Percentiles rank a stretch among this genome's conserved stretches.
Conservation (phyloP, 1,139 yeast genomes). For the Taphrina flavorubra region DNA sequence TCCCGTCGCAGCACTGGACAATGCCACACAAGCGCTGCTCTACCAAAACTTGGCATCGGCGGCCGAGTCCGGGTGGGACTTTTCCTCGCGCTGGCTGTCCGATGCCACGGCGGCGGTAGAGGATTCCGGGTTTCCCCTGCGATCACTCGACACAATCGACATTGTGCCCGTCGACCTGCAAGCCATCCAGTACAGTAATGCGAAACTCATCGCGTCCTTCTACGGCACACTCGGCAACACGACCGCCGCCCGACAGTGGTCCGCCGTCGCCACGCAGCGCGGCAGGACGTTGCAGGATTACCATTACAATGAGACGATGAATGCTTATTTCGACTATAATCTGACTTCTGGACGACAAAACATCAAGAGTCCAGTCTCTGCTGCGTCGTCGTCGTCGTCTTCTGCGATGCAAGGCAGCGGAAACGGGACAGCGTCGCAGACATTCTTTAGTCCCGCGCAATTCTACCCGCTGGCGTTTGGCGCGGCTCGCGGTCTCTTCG, state of each 20-base stretch:
- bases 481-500: constrained; percentile 14
- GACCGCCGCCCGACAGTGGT: constrained; percentile 21
- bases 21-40: neutral
- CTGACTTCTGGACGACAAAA: constrained; percentile 21
- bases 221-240: constrained; percentile 4
- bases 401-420: too few relatives aligned
- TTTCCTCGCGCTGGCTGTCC: constrained; percentile 32
- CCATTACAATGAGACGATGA: constrained; percentile 24
- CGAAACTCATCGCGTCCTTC: constrained; percentile 27
- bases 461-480: constrained; percentile 40
- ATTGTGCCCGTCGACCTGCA: constrained; percentile 41
- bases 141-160: constrained; percentile 27
- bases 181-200: constrained; percentile 36
- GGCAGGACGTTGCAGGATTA: constrained; percentile 10
- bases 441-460: constrained; percentile 23
- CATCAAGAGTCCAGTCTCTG: neutral
- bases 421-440: neutral
- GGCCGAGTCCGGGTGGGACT: constrained; percentile 43
- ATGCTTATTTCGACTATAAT: constrained; percentile 35
- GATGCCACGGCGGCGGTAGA: constrained; percentile 19
- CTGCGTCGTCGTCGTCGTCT: neutral
- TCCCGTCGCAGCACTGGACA: constrained; percentile 11
- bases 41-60: constrained; percentile 38
- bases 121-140: constrained; percentile 25
- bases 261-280: constrained; percentile 19